phyloP scores from a whole-genome alignment of 768 basidiomycete genomes.

The Termitomyces heimii region DNA sequence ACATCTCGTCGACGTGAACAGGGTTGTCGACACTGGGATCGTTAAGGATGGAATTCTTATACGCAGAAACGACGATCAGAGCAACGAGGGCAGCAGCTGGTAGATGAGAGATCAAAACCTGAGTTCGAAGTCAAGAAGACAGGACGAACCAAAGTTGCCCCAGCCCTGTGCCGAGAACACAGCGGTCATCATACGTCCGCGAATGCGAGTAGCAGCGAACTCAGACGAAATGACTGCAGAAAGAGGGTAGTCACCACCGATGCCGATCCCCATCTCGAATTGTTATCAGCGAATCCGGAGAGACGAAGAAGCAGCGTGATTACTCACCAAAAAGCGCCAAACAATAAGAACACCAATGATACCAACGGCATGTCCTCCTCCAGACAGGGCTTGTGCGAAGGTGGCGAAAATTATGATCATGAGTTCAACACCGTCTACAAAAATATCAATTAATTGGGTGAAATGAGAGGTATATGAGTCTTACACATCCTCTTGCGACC shows the following conservation, averaged over 20 bases:
- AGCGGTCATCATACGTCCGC: constrained; percentile 86
- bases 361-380: constrained; percentile 55
- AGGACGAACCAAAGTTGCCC: constrained; percentile 66
- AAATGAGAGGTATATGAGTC: constrained; percentile 16
- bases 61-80: constrained; percentile 57
- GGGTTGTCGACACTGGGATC: constrained; percentile 30
- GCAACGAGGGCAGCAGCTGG: constrained; percentile 63
- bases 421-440: constrained; percentile 61
- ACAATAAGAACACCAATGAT: constrained; percentile 75
- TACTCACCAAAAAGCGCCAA: constrained; percentile 70
- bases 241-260: constrained; percentile 87
- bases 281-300: neutral
- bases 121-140: neutral
- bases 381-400: constrained; percentile 75
- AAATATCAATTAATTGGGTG: neutral
- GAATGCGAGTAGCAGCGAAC: constrained; percentile 70
- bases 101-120: neutral
- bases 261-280: constrained; percentile 66
- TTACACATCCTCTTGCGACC: constrained; percentile 79
- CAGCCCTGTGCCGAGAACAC: constrained; percentile 86
- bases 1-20: constrained; percentile 63
- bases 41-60: constrained; percentile 51
- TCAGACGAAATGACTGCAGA: constrained; percentile 86
- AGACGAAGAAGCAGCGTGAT: neutral
- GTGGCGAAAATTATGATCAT: constrained; percentile 80